A percentile compares a stretch with the other conserved stretches of the same genome.
phyloP scores from a whole-genome alignment of 495 filamentous ascomycete genomes.

The Hyphodiscus hymeniophilus region DNA sequence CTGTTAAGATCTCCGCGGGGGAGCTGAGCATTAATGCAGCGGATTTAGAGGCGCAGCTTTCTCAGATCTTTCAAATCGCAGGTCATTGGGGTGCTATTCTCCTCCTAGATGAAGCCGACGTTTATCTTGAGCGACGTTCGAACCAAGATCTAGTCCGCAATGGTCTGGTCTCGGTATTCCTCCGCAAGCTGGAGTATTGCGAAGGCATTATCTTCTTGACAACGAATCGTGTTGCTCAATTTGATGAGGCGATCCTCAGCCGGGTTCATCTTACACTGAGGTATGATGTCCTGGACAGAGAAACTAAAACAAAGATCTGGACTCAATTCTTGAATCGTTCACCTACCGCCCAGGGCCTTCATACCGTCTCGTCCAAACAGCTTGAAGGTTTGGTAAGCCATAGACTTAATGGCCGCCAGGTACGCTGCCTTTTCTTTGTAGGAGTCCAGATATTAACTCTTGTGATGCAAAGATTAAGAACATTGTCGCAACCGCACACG shows the following conservation, averaged over 20 bases:
- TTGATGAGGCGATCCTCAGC: slow-evolving; percentile 8
- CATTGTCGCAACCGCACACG: slow-evolving; percentile 6
- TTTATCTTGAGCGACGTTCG: slow-evolving; percentile 31
- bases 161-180: slow-evolving; percentile 11
- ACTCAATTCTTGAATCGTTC: neutral
- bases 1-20: slow-evolving; percentile 15
- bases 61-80: slow-evolving; percentile 32
- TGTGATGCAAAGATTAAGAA: slow-evolving; percentile 6
- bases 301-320: slow-evolving; percentile 1
- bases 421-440: too few relatives aligned
- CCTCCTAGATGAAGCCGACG: slow-evolving; percentile 32
- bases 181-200: slow-evolving; percentile 16
- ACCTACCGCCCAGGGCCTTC: too few relatives aligned
- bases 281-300: slow-evolving; percentile 6
- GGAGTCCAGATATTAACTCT: too few relatives aligned
- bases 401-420: too few relatives aligned
- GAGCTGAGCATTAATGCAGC: slow-evolving; percentile 10
- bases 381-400: too few relatives aligned
- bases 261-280: slow-evolving; percentile 9
- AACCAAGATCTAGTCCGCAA: slow-evolving; percentile 21
- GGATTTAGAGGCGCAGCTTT: slow-evolving; percentile 31
- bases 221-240: slow-evolving; percentile 12
- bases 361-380: too few relatives aligned
- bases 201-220: slow-evolving; percentile 15
- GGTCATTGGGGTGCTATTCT: slow-evolving; percentile 32